Conservation (phyloP, 2,329 filamentous ascomycete species). For the Talaromyces pinophilus region DNA sequence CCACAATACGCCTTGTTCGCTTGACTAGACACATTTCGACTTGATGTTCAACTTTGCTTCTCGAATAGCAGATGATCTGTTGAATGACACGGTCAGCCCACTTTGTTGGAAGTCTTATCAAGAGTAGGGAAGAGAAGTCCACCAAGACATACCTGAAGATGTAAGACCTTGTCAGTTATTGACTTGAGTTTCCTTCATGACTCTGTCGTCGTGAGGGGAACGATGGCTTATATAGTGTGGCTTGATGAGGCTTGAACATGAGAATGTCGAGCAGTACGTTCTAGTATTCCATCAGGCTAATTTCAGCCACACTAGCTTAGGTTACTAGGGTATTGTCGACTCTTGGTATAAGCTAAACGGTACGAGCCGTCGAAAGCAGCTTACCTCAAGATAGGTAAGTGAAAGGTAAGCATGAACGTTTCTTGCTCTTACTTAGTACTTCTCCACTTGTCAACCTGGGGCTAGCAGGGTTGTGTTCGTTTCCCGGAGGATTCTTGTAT, state of each 20-base stretch:
- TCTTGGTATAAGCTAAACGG: neutral
- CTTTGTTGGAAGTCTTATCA: no score
- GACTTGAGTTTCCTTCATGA: constrained; percentile 1
- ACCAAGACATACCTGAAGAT: neutral
- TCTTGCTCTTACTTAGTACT: neutral
- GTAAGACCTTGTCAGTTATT: neutral
- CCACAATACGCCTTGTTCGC: constrained; percentile 24
- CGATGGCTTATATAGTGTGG: constrained; percentile 4
- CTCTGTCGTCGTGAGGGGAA: neutral
- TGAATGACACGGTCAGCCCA: neutral
- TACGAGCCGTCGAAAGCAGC: neutral
- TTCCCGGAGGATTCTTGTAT: neutral
- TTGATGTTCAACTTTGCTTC: neutral
- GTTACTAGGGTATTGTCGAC: neutral
- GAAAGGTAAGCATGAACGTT: neutral
- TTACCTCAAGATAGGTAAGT: neutral
- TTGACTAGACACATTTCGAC: constrained; percentile 27
- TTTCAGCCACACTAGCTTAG: constrained; percentile 8
- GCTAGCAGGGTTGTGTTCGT: neutral
- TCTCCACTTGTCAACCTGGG: neutral
- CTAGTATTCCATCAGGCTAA: neutral
- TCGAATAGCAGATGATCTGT: neutral
- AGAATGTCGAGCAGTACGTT: neutral
- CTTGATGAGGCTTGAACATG: constrained; percentile 11
- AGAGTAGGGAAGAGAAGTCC: neutral